phyloP scores from a whole-genome alignment of 2,329 filamentous ascomycete genomes.

The Beauveria sp. region DNA sequence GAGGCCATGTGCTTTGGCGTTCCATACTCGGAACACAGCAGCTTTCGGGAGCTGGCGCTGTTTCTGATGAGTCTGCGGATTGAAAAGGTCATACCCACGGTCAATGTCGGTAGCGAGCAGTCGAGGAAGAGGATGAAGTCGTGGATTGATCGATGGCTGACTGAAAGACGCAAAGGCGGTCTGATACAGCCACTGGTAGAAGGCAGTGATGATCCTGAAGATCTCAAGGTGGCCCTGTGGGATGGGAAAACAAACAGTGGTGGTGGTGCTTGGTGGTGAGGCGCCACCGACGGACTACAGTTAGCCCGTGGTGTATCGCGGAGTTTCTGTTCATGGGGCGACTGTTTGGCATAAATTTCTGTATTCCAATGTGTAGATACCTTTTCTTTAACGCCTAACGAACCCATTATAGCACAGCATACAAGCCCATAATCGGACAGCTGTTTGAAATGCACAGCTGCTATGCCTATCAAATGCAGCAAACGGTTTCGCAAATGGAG shows the following conservation, averaged over 20 bases:
- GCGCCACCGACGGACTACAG: not conserved
- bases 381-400: slow-evolving; percentile 11
- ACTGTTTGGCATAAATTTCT: slow-evolving; percentile 3
- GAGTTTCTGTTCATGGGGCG: not conserved
- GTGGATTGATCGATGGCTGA: slow-evolving; percentile 57
- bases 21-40: slow-evolving; percentile 92
- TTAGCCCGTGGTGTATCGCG: not conserved
- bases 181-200: slow-evolving; percentile 37
- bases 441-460: not conserved
- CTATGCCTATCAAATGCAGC: not conserved
- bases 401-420: slow-evolving; percentile 9
- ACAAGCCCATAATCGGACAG: not conserved
- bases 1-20: slow-evolving; percentile 87
- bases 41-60: slow-evolving; percentile 87
- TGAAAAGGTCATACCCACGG: slow-evolving; percentile 85
- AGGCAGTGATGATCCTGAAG: slow-evolving; percentile 26
- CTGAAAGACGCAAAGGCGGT: slow-evolving; percentile 50
- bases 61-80: slow-evolving; percentile 85
- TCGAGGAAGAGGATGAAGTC: slow-evolving; percentile 53
- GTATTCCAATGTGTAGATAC: slow-evolving; percentile 10
- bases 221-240: slow-evolving; percentile 26
- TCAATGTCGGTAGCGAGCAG: slow-evolving; percentile 64
- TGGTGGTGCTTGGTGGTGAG: slow-evolving; percentile 33
- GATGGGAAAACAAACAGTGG: slow-evolving; percentile 31
- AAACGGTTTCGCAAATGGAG: not conserved